These are phyloP conservation scores for Purpureocillium takamizusanense DNA, from an alignment of 2,329 filamentous ascomycete genomes.

Conservation along the genomic window DNA sequence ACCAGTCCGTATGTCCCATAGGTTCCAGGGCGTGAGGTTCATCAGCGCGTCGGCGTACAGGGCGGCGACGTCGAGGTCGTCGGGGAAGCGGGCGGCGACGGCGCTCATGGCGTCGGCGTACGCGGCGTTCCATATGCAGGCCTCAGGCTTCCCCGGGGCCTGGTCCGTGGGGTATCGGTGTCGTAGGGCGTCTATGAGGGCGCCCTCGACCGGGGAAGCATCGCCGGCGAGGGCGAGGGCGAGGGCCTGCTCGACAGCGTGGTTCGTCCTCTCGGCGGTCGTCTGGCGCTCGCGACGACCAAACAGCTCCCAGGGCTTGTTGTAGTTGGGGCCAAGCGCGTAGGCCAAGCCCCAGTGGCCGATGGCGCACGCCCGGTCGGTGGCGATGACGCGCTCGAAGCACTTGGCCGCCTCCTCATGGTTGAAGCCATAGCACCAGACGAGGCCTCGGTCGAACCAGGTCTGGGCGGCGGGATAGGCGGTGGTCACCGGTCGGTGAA, in stretches of 20 bases:
- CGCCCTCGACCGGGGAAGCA: conserved; percentile 38
- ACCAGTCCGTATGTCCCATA: conserved; percentile 31
- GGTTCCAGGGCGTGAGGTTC: conserved; percentile 37
- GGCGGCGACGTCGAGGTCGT: conserved; percentile 28
- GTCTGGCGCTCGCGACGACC: conserved; percentile 48
- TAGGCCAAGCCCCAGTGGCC: conserved; percentile 66
- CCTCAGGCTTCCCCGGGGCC: conserved; percentile 34
- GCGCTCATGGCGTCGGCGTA: conserved; percentile 29
- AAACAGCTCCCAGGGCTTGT: conserved; percentile 70
- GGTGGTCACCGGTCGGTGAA: conserved; percentile 46
- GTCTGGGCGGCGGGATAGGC: conserved; percentile 39
- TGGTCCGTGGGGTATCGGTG: conserved; percentile 48
- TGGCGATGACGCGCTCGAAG: conserved; percentile 49
- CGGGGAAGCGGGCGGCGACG: conserved; percentile 24
- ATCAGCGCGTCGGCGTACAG: conserved; percentile 34
- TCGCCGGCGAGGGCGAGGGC: conserved; percentile 6
- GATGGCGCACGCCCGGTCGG: conserved; percentile 49
- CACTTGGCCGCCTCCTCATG: conserved; percentile 61
- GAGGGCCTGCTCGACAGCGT: conserved; percentile 18
- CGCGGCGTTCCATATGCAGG: conserved; percentile 27
- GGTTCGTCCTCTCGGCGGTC: conserved; percentile 30
- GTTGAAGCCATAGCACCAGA: conserved; percentile 70
- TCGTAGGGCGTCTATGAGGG: conserved; percentile 53
- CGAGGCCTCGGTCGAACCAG: conserved; percentile 66
- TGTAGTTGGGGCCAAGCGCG: conserved; percentile 63